Percentiles rank a stretch among this genome's conserved stretches.
These are phyloP conservation scores for Kondoa malvinella DNA, from an alignment of 768 basidiomycete genomes.

Conservation along the genomic window DNA sequence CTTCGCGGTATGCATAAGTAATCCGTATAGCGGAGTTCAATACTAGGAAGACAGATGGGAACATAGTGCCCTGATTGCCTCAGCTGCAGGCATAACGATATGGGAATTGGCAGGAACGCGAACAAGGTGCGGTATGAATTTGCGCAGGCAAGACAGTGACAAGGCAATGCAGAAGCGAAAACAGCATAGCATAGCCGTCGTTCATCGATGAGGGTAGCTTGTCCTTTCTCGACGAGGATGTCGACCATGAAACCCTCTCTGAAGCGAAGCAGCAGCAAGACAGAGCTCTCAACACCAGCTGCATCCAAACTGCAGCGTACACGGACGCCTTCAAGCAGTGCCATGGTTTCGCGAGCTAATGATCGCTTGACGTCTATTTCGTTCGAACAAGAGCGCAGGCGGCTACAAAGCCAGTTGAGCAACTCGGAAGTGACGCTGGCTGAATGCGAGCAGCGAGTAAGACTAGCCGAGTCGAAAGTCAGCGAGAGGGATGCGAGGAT, in stretches of 20 bases:
- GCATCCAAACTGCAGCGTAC: neutral
- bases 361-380: neutral
- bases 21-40: no score
- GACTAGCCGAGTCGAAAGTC: neutral
- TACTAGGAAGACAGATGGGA: no score
- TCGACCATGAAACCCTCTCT: neutral
- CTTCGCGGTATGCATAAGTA: no score
- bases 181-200: no score
- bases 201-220: no score
- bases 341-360: neutral
- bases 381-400: neutral
- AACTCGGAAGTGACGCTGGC: neutral
- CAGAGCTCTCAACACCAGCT: neutral
- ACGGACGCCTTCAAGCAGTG: neutral
- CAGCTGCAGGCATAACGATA: no score
- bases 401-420: neutral
- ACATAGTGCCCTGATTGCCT: no score
- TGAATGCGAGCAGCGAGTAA: neutral
- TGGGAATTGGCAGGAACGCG: no score
- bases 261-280: neutral
- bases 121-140: no score
- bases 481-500: neutral
- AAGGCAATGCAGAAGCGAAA: no score
- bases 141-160: no score
- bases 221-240: neutral